Percentiles rank a stretch among this genome's conserved stretches.
Evolutionary conservation across 163 green algal species (phyloP).

Genomic region (Volvox carteri): DNA sequence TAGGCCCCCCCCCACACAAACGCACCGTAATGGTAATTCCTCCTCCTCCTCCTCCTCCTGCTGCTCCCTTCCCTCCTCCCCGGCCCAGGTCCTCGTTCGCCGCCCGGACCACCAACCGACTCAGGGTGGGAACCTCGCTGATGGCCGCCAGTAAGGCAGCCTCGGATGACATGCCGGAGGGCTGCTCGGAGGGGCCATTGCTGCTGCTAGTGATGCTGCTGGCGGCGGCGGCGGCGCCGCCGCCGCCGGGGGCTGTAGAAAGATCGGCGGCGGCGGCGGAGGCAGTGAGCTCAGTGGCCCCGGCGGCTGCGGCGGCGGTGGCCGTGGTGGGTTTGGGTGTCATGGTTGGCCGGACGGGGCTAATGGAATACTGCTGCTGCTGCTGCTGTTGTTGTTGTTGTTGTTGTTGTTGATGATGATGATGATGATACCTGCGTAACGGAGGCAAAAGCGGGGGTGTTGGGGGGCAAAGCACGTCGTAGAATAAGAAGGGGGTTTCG

Average conservation of each 20-base stretch:
- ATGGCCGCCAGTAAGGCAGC: constrained; percentile 38
- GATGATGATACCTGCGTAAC: too few relatives aligned
- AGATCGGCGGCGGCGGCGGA: not conserved
- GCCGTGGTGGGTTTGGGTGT: not conserved
- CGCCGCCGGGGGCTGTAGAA: not conserved
- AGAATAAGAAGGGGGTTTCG: too few relatives aligned
- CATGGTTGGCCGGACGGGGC: not conserved
- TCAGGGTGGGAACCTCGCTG: constrained; percentile 38
- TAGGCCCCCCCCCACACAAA: not conserved
- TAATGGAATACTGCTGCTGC: too few relatives aligned
- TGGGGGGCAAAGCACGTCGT: too few relatives aligned
- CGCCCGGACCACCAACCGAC: constrained; percentile 3
- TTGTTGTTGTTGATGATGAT: too few relatives aligned
- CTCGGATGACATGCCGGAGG: constrained; percentile 39
- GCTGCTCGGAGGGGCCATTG: constrained; percentile 25
- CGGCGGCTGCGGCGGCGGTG: not conserved
- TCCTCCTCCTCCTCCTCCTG: too few relatives aligned
- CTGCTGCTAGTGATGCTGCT: too few relatives aligned
- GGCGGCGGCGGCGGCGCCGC: not conserved
- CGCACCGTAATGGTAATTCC: constrained; percentile 51
- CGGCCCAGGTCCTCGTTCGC: too few relatives aligned
- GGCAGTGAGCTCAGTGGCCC: not conserved
- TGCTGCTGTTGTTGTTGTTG: too few relatives aligned
- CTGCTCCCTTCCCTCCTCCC: too few relatives aligned
- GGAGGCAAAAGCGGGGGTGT: too few relatives aligned